phyloP scores from a whole-genome alignment of 805 yeast species.

The Yamadazyma nakazawae region DNA sequence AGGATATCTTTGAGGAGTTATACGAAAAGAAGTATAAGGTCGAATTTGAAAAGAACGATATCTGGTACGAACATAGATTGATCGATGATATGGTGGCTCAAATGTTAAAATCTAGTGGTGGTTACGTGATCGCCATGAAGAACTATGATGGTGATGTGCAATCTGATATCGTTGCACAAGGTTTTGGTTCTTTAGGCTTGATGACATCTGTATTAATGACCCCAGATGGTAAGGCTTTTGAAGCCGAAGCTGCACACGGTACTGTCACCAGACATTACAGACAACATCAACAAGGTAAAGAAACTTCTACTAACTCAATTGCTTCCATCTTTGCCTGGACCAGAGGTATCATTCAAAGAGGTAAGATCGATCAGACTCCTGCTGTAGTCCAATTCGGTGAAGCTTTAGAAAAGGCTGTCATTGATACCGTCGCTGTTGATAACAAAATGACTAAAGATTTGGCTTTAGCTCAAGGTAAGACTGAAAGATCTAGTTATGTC shows the following conservation, averaged over 20 bases:
- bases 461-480: constrained; percentile 85
- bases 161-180: constrained; percentile 96
- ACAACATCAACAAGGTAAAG: constrained; percentile 94
- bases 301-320: constrained; percentile 94
- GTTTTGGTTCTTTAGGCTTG: constrained; percentile 93
- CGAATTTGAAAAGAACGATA: constrained; percentile 72
- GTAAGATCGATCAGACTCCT: constrained; percentile 81
- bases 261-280: constrained; percentile 97
- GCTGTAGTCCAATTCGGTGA: constrained; percentile 81
- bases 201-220: constrained; percentile 97
- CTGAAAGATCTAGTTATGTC: constrained; percentile 77
- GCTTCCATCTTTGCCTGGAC: constrained; percentile 98
- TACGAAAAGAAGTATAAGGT: constrained; percentile 67
- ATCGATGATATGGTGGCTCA: constrained; percentile 99
- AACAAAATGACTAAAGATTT: constrained; percentile 95
- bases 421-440: constrained; percentile 80
- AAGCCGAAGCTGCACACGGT: constrained; percentile 98
- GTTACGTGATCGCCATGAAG: constrained; percentile 92
- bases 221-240: constrained; percentile 96
- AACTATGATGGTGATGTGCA: constrained; percentile 98
- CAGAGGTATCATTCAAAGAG: constrained; percentile 90
- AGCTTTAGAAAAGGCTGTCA: constrained; percentile 74
- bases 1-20: constrained; percentile 83
- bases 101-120: constrained; percentile 95
- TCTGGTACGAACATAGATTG: constrained; percentile 95